Conservation (phyloP, 495 filamentous ascomycete species). For the Elaphomyces granulatus region DNA sequence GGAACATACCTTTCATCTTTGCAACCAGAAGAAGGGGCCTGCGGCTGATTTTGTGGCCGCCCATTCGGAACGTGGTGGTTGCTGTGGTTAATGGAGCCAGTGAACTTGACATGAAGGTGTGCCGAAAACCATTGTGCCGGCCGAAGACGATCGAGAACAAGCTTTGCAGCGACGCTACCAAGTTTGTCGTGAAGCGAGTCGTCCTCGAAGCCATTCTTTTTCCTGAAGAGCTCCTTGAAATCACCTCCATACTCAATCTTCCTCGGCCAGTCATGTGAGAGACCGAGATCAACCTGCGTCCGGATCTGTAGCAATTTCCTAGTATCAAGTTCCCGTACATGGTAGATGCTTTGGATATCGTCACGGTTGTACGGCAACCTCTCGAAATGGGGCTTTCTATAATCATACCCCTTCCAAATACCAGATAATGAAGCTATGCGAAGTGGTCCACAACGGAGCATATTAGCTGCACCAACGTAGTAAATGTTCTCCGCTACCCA, state of each 20-base stretch:
- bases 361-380: constrained; percentile 64
- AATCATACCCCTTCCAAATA: constrained; percentile 84
- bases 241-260: constrained; percentile 66
- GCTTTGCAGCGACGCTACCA: constrained; percentile 61
- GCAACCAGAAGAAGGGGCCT: background rate
- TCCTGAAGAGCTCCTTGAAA: constrained; percentile 41
- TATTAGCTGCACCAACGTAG: constrained; percentile 84
- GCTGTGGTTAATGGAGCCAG: constrained; percentile 54
- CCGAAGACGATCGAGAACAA: constrained; percentile 64
- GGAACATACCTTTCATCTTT: background rate
- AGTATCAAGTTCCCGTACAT: constrained; percentile 78
- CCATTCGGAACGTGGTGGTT: constrained; percentile 10
- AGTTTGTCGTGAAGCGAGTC: constrained; percentile 61
- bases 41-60: background rate
- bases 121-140: constrained; percentile 89
- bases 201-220: constrained; percentile 54
- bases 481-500: constrained; percentile 97
- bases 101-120: constrained; percentile 77
- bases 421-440: constrained; percentile 85
- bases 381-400: constrained; percentile 65
- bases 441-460: constrained; percentile 65
- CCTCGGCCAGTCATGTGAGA: constrained; percentile 92
- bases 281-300: constrained; percentile 71
- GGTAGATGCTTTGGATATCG: constrained; percentile 69
- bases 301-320: constrained; percentile 76